A percentile compares a stretch with the other conserved stretches of the same genome.
Conservation (phyloP, 768 basidiomycete genomes). For the Rossbeevera mucosa region DNA sequence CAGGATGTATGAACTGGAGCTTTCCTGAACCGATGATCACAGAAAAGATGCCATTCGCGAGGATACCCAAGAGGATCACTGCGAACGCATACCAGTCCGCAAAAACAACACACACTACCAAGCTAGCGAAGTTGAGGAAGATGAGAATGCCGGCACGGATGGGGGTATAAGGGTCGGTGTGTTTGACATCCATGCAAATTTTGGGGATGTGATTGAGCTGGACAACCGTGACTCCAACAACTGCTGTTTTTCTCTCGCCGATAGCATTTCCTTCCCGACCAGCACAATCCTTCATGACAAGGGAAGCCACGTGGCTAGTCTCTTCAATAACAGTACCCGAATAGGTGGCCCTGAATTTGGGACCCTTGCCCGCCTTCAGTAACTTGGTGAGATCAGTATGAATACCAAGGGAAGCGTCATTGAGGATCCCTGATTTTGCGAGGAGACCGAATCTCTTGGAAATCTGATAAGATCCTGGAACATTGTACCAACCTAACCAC, state of each 20-base stretch:
- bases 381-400: slow-evolving; percentile 7
- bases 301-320: slow-evolving; percentile 2
- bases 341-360: neutral
- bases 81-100: slow-evolving; percentile 24
- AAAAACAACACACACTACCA: slow-evolving; percentile 13
- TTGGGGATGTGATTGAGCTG: neutral
- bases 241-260: neutral
- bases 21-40: slow-evolving; percentile 18
- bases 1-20: slow-evolving; percentile 12
- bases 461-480: slow-evolving; percentile 27
- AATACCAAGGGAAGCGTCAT: slow-evolving; percentile 1
- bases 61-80: slow-evolving; percentile 25
- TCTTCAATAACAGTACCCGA: slow-evolving; percentile 5
- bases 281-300: slow-evolving; percentile 6
- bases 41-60: slow-evolving; percentile 26
- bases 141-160: slow-evolving; percentile 16
- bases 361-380: neutral
- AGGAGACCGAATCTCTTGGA: slow-evolving; percentile 22
- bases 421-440: slow-evolving; percentile 6
- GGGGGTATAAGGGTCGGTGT: neutral
- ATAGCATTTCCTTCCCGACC: neutral
- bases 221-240: neutral
- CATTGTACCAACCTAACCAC: slow-evolving; percentile 33
- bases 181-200: neutral
- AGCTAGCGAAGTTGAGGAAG: slow-evolving; percentile 12